Conservation (phyloP, 1,284 basidiomycete genomes). For the Nidula niveotomentosa region DNA sequence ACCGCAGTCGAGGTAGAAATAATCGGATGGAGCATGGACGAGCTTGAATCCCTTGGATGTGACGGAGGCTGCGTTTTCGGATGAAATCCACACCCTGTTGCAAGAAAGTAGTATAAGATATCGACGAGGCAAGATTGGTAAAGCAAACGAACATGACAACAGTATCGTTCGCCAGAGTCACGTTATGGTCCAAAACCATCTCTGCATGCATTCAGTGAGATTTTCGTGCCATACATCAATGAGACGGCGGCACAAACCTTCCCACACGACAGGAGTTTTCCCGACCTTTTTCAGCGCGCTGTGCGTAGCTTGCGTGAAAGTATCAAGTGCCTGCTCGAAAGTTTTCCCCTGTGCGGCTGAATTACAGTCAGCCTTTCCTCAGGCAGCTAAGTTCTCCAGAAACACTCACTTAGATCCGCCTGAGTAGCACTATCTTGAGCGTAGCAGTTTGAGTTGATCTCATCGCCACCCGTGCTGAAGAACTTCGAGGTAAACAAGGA, state of each 20-base stretch:
- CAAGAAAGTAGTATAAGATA: background rate
- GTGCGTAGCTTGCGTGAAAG: constrained; percentile 54
- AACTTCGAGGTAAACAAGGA: constrained; percentile 54
- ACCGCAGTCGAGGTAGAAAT: constrained; percentile 88
- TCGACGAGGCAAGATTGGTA: background rate
- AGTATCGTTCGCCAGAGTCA: constrained; percentile 69
- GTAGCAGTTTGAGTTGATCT: constrained; percentile 76
- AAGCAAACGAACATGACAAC: constrained; percentile 58
- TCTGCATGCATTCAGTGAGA: constrained; percentile 35
- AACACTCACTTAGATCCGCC: constrained; percentile 41
- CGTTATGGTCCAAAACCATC: constrained; percentile 67
- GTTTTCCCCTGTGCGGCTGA: constrained; percentile 39
- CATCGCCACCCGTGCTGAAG: constrained; percentile 84
- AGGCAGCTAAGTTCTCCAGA: background rate
- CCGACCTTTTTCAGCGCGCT: constrained; percentile 31
- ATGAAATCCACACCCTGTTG: constrained; percentile 71
- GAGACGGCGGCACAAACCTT: constrained; percentile 23
- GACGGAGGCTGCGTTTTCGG: constrained; percentile 56
- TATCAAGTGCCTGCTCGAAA: constrained; percentile 62
- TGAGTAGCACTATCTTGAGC: constrained; percentile 59
- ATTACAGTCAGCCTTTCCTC: background rate
- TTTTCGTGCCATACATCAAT: background rate
- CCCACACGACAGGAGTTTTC: constrained; percentile 47
- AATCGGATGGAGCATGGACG: constrained; percentile 70
- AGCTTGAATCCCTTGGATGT: constrained; percentile 59